Base-by-base conservation (phyloP, 1,284 basidiomycete genomes). In the Cystobasidiaceae sp. region DNA sequence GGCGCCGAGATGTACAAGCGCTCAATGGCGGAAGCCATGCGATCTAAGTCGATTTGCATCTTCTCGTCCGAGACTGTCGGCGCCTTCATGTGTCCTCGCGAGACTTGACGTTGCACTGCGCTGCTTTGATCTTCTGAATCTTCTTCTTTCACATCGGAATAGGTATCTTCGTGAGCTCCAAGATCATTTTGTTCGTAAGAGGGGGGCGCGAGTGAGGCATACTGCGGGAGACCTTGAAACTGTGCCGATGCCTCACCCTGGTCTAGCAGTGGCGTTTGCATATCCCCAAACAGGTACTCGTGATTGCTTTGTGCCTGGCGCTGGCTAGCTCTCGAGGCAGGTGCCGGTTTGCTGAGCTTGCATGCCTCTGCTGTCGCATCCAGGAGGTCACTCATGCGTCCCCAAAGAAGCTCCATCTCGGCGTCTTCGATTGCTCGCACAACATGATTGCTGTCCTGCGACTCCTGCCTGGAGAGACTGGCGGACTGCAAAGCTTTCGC, bases 11-110 rank as follows among this genome's bases (percentile, higher is more conserved):
- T 75, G 74, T 92, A 89, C 9, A 94, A 78, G 27, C 90, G 81
- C 73, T 93, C 91, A 69, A 96, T 93, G 21, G 91, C 90, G 74
- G 84, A 82, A 0, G 88, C 84, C 43, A 94, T 85, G 4, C 83
- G 81, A 71, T 93, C 90, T 21, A 94, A 79, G 73, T 94, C 92
- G 74, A 86, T 79, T 59, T 81, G 81, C 84, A 84, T 86, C 77
- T 87, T 89, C 74, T 90, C 88, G 73, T 81, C 58, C 15, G 58
- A 28, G 54, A 17, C n/a, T 37, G 58, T 25, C 23, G 37, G n/a
- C 23, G 46, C 11, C 34, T 28, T 2, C 28, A 15, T 9, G 55
- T 37, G 15, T 37, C 17, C 21, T 27, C 25, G 17, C 30, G 54
- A 50, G 34, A 54, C 15, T 8, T 33, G 8, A 21, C 9, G 15